Evolutionary conservation across 2,329 filamentous ascomycete species (phyloP).

Genomic region (Ophiostoma novo-ulmi): DNA sequence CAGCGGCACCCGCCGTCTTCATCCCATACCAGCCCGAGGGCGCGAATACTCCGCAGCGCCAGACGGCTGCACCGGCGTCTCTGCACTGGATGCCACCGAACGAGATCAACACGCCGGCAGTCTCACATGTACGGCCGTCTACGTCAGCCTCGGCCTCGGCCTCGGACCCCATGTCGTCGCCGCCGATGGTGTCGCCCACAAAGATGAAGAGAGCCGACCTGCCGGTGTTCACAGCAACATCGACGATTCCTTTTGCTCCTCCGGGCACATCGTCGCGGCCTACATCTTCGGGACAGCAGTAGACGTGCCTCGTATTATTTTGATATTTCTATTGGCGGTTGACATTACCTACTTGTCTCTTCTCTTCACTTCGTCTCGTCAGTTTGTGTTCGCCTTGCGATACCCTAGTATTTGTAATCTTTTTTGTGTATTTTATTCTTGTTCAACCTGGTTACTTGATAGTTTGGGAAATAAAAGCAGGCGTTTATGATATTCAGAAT

Average conservation of each 20-base stretch:
- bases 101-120: slow-evolving; percentile 22
- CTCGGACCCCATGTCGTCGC: background rate
- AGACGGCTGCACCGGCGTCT: slow-evolving; percentile 26
- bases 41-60: slow-evolving; percentile 30
- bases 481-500: background rate
- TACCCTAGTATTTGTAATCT: slow-evolving; percentile 2
- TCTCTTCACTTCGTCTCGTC: background rate
- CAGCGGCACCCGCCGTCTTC: slow-evolving; percentile 40
- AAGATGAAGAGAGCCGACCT: slow-evolving; percentile 38
- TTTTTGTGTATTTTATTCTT: background rate
- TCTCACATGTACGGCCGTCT: background rate
- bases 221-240: slow-evolving; percentile 40
- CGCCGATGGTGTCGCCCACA: slow-evolving; percentile 21
- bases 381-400: slow-evolving; percentile 1
- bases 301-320: background rate
- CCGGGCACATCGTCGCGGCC: background rate
- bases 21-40: slow-evolving; percentile 54
- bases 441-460: background rate
- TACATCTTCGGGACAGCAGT: background rate
- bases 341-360: background rate
- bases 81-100: slow-evolving; percentile 52
- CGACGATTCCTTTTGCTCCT: slow-evolving; percentile 43
- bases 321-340: background rate
- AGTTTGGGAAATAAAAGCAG: slow-evolving; percentile 10
- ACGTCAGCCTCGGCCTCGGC: background rate